phyloP scores from a whole-genome alignment of 805 yeast genomes.

The Dipodascus albidus region DNA sequence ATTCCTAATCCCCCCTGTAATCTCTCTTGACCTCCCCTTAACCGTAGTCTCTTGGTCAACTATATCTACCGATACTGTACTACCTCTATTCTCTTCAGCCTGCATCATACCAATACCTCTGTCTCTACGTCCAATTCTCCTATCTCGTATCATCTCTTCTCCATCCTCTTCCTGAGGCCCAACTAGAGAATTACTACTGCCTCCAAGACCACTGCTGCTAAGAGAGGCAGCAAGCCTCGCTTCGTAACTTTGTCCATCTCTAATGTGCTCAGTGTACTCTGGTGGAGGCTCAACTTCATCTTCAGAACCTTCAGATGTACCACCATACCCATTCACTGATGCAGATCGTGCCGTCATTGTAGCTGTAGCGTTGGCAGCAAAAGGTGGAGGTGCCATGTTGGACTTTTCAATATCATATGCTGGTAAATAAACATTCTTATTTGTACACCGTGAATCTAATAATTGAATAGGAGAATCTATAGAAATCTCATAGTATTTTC shows the following conservation, averaged over 20 bases:
- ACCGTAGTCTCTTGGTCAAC: neutral
- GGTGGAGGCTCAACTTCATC: neutral
- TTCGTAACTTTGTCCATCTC: neutral
- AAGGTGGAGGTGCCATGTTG: neutral
- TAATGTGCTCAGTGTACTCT: neutral
- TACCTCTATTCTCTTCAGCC: neutral
- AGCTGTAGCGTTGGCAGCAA: neutral
- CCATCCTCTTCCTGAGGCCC: too few relatives aligned
- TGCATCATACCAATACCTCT: neutral
- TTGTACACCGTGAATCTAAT: conserved; percentile 52
- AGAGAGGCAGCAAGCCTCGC: neutral
- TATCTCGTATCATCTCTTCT: neutral
- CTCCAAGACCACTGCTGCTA: neutral
- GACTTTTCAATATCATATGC: conserved; percentile 17
- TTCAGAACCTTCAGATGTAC: neutral
- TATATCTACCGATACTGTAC: neutral
- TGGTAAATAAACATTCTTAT: conserved; percentile 26
- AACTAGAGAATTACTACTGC: neutral
- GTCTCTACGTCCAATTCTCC: neutral
- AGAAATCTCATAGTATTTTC: conserved; percentile 87
- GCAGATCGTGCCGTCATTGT: neutral
- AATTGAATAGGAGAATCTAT: conserved; percentile 92
- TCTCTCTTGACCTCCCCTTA: neutral
- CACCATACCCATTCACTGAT: neutral
- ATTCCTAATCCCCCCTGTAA: neutral